Base-by-base conservation (phyloP, 768 basidiomycete genomes). In the Hydnomerulius pinastri region DNA sequence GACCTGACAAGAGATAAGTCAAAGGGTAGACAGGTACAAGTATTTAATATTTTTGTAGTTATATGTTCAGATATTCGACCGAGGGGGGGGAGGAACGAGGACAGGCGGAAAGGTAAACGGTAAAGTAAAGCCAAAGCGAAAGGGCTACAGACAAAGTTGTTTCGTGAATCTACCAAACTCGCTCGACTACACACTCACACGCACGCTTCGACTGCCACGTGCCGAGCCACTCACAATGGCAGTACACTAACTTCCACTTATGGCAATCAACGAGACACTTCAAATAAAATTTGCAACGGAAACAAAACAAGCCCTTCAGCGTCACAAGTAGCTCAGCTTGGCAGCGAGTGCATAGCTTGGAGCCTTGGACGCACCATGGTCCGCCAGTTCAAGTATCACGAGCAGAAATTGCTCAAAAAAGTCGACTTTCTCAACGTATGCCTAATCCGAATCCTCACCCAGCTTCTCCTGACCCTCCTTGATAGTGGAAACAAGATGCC, bases 401-500 rank as follows among this genome's bases (percentile, higher is more conserved):
- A 99, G 70, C 86, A 94, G 69, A 95, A 88, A 63, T 80, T 97
- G 28, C 81, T 95, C 68, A 94, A 91, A 68, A 94, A 97, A 73
- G 95, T 98, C 61, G 97, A 98, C 72, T 97, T 99, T 69, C 79
- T 98, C 53, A 91, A 89, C 64, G 94, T 92, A 64, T 50, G 83
- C 74, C 24, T 9, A n/a, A n/a, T 12, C 7, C 9, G 21, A 12
- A 20, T 43, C 35, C 23, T 23, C 24, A 50, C 40, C 39, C 41
- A 15, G n/a, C 24, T 30, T 42, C 38, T 13, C 9, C 46, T 46
- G 46, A 46, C 43, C 47, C 35, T 53, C 23, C 27, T 35, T 30
- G 30, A 13, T 69, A 96, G 92, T 98, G 96, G 96, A 98, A 93
- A 72, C 87, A 93, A 73, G 95, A 98, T 83, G 85, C 87, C 12